phyloP scores from a whole-genome alignment of 2,329 filamentous ascomycete species.

The Claviceps humidiphila region DNA sequence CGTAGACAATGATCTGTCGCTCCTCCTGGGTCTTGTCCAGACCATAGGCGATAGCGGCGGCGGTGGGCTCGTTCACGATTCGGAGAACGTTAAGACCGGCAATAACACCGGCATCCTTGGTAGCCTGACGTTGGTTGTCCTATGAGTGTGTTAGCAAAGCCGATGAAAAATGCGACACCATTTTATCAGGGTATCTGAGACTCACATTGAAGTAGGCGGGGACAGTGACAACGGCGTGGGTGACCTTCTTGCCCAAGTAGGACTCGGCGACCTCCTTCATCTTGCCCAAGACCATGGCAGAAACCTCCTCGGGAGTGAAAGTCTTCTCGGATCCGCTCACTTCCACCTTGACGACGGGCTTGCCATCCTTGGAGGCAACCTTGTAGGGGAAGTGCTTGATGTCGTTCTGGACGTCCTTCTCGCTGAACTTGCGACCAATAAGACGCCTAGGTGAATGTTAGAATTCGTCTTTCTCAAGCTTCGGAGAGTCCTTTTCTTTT shows the following conservation, averaged over 20 bases:
- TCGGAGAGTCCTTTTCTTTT: too few species aligned
- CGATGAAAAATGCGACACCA: neutral
- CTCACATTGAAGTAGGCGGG: slow-evolving; percentile 84
- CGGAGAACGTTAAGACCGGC: slow-evolving; percentile 90
- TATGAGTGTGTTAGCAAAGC: slow-evolving; percentile 7
- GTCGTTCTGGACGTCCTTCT: slow-evolving; percentile 82
- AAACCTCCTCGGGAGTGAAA: slow-evolving; percentile 71
- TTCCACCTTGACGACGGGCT: slow-evolving; percentile 71
- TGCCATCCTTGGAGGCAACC: slow-evolving; percentile 77
- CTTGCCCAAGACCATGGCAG: slow-evolving; percentile 70
- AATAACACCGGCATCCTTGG: slow-evolving; percentile 87
- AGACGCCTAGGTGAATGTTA: slow-evolving; percentile 45
- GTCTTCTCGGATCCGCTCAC: slow-evolving; percentile 51
- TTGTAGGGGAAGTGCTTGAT: slow-evolving; percentile 99
- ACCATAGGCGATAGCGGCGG: slow-evolving; percentile 88
- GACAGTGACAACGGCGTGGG: slow-evolving; percentile 83
- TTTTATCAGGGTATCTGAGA: neutral
- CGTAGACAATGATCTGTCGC: slow-evolving; percentile 84
- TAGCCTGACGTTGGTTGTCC: slow-evolving; percentile 91
- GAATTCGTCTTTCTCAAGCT: neutral
- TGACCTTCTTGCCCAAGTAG: slow-evolving; percentile 71
- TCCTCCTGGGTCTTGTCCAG: slow-evolving; percentile 75
- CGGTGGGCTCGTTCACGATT: slow-evolving; percentile 93
- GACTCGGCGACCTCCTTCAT: slow-evolving; percentile 75
- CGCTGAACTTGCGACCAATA: slow-evolving; percentile 70